Percentiles rank a stretch among this genome's conserved stretches.
Evolutionary conservation across 2,329 filamentous ascomycete species (phyloP).

Genomic region (Amylocarpus encephaloides): DNA sequence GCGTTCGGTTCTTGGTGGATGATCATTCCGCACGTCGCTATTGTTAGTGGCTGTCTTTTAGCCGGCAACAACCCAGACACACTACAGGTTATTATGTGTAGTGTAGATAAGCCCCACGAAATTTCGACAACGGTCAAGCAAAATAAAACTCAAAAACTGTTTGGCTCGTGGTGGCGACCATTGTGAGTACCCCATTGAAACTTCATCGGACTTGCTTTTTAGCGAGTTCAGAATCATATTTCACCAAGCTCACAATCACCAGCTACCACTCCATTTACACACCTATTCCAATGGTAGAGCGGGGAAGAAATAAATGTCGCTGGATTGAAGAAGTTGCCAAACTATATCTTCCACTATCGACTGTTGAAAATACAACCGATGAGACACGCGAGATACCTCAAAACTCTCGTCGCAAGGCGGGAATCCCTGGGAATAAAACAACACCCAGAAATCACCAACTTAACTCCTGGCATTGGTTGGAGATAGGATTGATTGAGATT

Average conservation of each 20-base stretch:
- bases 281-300: background rate
- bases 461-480: conserved; percentile 3
- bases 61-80: conserved; percentile 15
- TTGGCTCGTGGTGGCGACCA: conserved; percentile 5
- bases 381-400: background rate
- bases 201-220: background rate
- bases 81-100: conserved; percentile 9
- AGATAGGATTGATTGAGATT: conserved; percentile 3
- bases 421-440: background rate
- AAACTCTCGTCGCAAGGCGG: background rate
- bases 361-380: background rate
- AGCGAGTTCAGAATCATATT: too few species aligned
- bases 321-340: background rate
- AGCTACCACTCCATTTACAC: conserved; percentile 1
- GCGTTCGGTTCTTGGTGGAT: conserved; percentile 15
- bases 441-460: background rate
- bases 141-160: conserved; percentile 1
- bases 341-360: background rate
- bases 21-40: conserved; percentile 16
- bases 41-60: conserved; percentile 9
- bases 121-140: background rate
- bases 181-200: background rate
- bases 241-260: too few species aligned
- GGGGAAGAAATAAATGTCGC: background rate
- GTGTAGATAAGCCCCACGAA: background rate